Evolutionary conservation across 306 rosid species (phyloP).

Genomic region (Astragalus glycyphyllos): DNA sequence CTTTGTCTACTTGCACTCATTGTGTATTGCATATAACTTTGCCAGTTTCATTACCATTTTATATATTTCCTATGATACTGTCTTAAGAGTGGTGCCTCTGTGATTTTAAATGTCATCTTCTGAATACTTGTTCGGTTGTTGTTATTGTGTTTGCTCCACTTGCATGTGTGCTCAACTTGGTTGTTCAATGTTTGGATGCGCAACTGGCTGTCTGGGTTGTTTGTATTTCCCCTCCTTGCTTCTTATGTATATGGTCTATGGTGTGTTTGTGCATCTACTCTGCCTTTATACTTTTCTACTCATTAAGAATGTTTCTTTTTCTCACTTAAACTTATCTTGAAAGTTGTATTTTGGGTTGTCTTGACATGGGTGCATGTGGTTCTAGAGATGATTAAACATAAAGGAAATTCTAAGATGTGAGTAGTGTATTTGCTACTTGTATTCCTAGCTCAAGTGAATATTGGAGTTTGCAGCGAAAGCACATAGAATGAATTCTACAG

Average conservation of each 20-base stretch:
- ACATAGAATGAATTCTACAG: too few relatives aligned
- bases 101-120: background rate
- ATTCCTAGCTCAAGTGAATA: too few relatives aligned
- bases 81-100: too few relatives aligned
- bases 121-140: background rate
- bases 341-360: slow-evolving; percentile 15
- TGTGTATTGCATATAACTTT: background rate
- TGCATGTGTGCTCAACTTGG: background rate
- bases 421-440: too few relatives aligned
- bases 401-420: too few relatives aligned
- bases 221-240: background rate
- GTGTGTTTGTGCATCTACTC: background rate
- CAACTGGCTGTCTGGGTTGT: background rate
- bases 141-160: background rate
- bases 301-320: background rate
- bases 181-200: background rate
- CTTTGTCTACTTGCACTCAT: slow-evolving; percentile 1
- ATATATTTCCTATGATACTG: too few relatives aligned
- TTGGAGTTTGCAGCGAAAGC: too few relatives aligned
- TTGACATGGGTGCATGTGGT: slow-evolving; percentile 10
- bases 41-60: too few relatives aligned
- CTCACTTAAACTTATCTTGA: slow-evolving; percentile 3
- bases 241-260: background rate
- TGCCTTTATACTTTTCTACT: background rate
- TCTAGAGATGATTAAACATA: background rate